Conservation (phyloP, 2,329 filamentous ascomycete species). For the Ampelomyces quisqualis region DNA sequence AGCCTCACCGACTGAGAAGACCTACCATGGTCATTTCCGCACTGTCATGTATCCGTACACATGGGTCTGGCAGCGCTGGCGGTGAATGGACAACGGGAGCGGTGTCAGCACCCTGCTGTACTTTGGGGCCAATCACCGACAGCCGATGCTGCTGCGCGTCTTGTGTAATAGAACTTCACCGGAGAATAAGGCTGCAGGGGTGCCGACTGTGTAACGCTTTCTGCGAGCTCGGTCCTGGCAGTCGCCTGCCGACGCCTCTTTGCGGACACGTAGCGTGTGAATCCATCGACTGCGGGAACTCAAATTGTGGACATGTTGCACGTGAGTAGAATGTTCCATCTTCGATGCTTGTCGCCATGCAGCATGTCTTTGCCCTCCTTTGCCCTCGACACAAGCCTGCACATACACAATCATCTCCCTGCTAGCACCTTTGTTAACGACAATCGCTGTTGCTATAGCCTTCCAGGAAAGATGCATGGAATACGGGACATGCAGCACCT, state of each 20-base stretch:
- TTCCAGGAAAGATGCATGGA: conserved; percentile 26
- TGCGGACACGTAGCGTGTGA: no score
- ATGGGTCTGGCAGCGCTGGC: conserved; percentile 8
- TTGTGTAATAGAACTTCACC: conserved; percentile 25
- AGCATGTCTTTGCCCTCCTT: not conserved
- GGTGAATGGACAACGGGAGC: conserved; percentile 16
- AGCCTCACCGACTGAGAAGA: conserved; percentile 3
- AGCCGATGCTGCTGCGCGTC: conserved; percentile 2
- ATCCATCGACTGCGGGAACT: no score
- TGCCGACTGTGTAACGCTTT: conserved; percentile 26
- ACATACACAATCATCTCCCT: not conserved
- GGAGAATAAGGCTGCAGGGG: conserved; percentile 18
- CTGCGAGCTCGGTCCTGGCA: conserved; percentile 15
- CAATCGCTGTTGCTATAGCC: not conserved
- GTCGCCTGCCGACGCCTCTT: conserved; percentile 18
- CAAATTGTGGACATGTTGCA: no score
- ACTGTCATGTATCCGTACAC: conserved; percentile 1
- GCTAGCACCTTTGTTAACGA: not conserved
- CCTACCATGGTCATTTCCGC: conserved; percentile 2
- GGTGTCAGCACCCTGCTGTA: conserved; percentile 15
- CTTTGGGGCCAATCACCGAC: conserved; percentile 17
- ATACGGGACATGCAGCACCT: conserved; percentile 14
- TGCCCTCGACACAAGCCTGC: not conserved
- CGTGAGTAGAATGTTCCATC: conserved; percentile 10
- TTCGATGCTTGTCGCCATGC: conserved; percentile 9